phyloP scores from a whole-genome alignment of 163 green algal species.

The Volvox carteri region DNA sequence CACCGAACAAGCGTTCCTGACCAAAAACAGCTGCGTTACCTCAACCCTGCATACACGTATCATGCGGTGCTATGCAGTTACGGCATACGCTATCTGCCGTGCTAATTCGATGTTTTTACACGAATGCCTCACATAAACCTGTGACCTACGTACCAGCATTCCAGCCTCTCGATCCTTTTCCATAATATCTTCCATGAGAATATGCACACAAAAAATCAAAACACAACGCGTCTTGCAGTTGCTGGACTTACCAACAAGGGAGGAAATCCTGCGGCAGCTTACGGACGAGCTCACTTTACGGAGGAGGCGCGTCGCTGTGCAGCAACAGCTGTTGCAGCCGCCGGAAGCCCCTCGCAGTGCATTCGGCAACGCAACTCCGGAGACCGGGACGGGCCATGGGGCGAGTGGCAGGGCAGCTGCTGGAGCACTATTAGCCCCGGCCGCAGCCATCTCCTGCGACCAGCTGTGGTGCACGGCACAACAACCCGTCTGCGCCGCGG shows the following conservation, averaged over 20 bases:
- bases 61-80: too few species aligned
- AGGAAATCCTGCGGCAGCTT: conserved; percentile 50
- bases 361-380: neutral
- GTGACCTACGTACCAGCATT: neutral
- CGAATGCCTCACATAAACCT: neutral
- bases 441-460: neutral
- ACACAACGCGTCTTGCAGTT: conserved; percentile 48
- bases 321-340: neutral
- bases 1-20: too few species aligned
- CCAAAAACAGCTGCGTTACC: too few species aligned
- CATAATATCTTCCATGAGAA: too few species aligned
- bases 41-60: too few species aligned
- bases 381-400: neutral
- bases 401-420: neutral
- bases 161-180: neutral
- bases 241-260: conserved; percentile 18
- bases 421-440: neutral
- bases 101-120: neutral
- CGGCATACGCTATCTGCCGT: neutral
- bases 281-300: conserved; percentile 8
- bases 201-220: too few species aligned
- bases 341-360: neutral
- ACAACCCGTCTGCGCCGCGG: neutral
- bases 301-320: neutral
- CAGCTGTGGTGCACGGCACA: conserved; percentile 39